Conservation (phyloP, 2,329 filamentous ascomycete species). For the Penicillium sp. region DNA sequence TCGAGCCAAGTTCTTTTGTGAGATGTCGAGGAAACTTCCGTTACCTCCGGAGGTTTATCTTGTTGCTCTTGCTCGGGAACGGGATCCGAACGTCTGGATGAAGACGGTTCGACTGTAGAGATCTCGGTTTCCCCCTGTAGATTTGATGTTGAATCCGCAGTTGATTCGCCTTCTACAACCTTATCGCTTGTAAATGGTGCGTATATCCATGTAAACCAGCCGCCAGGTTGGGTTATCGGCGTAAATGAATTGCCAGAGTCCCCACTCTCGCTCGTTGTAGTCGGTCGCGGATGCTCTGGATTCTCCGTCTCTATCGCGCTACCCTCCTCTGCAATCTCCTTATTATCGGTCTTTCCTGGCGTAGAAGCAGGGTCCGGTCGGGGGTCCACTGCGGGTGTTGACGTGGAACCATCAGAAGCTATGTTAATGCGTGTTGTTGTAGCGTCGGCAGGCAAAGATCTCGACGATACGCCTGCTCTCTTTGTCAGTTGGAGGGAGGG, state of each 20-base stretch:
- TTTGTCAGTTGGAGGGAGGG: constrained; percentile 50
- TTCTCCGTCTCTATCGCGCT: constrained; percentile 22
- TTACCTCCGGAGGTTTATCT: constrained; percentile 18
- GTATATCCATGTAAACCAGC: constrained; percentile 48
- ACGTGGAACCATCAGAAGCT: constrained; percentile 46
- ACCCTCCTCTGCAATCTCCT: constrained; percentile 26
- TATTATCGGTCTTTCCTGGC: constrained; percentile 22
- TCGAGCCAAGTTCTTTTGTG: constrained; percentile 52
- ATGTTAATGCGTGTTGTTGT: constrained; percentile 53
- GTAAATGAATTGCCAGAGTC: constrained; percentile 17
- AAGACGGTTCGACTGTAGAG: constrained; percentile 17
- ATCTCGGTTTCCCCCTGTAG: neutral
- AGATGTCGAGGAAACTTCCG: constrained; percentile 25
- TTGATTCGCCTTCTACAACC: constrained; percentile 13
- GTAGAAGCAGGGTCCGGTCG: constrained; percentile 21
- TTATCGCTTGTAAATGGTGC: constrained; percentile 25
- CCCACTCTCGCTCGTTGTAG: constrained; percentile 16
- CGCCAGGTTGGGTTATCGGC: constrained; percentile 28
- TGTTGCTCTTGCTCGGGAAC: constrained; percentile 19
- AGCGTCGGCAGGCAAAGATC: constrained; percentile 51
- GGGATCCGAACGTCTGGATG: constrained; percentile 10
- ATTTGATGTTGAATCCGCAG: constrained; percentile 20
- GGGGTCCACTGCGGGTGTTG: constrained; percentile 32
- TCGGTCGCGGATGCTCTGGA: constrained; percentile 25
- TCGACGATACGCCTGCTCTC: constrained; percentile 45